Conservation (phyloP, 306 rosid genomes). For the Parietaria judaica region DNA sequence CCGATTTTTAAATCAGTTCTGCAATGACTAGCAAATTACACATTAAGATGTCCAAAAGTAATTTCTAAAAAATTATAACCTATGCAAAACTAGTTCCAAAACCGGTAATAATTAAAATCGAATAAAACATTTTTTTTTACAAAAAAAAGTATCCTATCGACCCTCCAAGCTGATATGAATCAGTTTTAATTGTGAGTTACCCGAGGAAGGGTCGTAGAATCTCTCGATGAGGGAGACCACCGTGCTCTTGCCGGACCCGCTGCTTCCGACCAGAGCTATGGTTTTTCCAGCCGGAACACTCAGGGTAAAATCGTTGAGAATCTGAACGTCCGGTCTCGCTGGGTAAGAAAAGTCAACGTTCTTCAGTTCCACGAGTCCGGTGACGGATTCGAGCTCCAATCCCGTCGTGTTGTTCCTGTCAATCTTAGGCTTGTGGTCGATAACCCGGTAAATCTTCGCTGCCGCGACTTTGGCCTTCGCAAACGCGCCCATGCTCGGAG, state of each 20-base stretch:
- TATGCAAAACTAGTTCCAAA: no score
- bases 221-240: conserved; percentile 93
- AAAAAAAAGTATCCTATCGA: no score
- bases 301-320: conserved; percentile 62
- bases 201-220: conserved; percentile 86
- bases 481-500: conserved; percentile 92
- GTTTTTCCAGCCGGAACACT: conserved; percentile 93
- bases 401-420: conserved; percentile 73
- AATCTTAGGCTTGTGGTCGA: conserved; percentile 83
- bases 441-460: conserved; percentile 64
- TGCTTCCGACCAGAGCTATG: conserved; percentile 93
- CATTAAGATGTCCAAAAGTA: no score
- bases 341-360: conserved; percentile 85
- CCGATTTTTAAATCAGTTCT: no score
- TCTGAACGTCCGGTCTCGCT: conserved; percentile 72
- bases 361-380: conserved; percentile 77
- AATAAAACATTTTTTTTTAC: no score
- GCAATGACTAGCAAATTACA: no score
- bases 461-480: conserved; percentile 96
- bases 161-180: no score
- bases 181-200: conserved; percentile 16
- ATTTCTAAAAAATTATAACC: no score
- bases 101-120: no score
- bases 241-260: conserved; percentile 98
- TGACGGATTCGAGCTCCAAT: conserved; percentile 59